Conservation (phyloP, 2,329 filamentous ascomycete genomes). For the Beauveria rudraprayagi region DNA sequence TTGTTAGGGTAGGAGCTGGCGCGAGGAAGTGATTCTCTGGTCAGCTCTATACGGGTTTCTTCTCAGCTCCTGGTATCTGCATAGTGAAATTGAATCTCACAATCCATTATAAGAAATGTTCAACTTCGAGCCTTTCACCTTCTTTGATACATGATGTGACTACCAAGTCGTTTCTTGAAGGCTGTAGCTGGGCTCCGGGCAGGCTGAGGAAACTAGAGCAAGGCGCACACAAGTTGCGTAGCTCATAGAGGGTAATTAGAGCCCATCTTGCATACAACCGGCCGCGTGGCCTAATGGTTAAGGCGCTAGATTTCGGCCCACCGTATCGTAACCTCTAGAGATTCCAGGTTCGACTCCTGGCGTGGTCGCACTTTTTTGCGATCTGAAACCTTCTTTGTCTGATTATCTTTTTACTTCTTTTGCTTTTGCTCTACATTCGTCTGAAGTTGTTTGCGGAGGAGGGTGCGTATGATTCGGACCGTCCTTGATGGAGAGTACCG, state of each 20-base stretch:
- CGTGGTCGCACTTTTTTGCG: constrained; percentile 24
- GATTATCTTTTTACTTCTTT: not conserved
- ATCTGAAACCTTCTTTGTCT: not conserved
- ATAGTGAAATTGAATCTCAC: no score
- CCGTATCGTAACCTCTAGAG: constrained; percentile 25
- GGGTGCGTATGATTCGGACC: no score
- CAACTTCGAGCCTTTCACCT: no score
- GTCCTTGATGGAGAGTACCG: no score
- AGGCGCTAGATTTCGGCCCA: constrained; percentile 35
- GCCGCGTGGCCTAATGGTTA: constrained; percentile 37
- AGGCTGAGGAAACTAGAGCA: no score
- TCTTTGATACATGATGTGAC: no score
- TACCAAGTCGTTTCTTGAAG: no score
- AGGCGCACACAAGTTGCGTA: not conserved
- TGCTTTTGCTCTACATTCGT: not conserved
- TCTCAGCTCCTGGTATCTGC: not conserved
- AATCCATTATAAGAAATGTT: no score
- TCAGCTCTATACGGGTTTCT: not conserved
- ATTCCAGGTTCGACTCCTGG: constrained; percentile 38
- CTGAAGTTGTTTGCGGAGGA: no score
- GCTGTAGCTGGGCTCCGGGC: no score
- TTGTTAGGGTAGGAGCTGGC: not conserved
- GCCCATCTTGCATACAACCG: constrained; percentile 13
- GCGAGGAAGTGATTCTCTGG: not conserved
- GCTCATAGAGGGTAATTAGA: constrained; percentile 4